These are phyloP conservation scores for Eucalyptus camaldulensis DNA, from an alignment of 345 rosid genomes.

Conservation along the genomic window DNA sequence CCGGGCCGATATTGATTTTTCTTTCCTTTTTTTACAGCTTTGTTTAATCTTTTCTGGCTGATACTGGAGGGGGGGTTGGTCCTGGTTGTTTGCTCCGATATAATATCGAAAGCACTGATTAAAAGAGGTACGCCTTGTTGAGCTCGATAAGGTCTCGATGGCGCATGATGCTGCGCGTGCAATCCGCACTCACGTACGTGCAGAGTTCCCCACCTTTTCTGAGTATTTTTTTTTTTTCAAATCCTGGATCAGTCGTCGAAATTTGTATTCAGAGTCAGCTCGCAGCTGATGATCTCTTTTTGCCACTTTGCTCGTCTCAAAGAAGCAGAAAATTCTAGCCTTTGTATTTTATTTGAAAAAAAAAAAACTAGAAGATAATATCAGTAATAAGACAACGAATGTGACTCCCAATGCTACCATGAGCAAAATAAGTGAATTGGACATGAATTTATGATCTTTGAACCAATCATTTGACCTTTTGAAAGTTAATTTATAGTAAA, in stretches of 20 bases:
- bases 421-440: not conserved
- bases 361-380: too few species aligned
- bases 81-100: not conserved
- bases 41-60: not conserved
- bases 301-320: not conserved
- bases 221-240: not conserved
- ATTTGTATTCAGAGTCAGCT: not conserved
- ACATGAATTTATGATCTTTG: not conserved
- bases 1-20: not conserved
- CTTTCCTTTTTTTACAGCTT: not conserved
- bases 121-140: not conserved
- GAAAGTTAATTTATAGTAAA: not conserved
- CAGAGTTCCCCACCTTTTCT: not conserved
- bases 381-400: not conserved
- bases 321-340: too few species aligned
- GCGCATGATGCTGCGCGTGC: not conserved
- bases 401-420: not conserved
- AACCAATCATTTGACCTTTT: not conserved
- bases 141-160: not conserved
- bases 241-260: not conserved
- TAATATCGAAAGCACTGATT: not conserved
- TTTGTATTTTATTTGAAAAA: too few species aligned
- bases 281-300: not conserved
- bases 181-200: not conserved
- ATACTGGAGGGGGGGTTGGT: not conserved